A percentile compares a stretch with the other conserved stretches of the same genome.
phyloP scores from a whole-genome alignment of 176 grass and related monocot species.

The Eleusine indica region DNA sequence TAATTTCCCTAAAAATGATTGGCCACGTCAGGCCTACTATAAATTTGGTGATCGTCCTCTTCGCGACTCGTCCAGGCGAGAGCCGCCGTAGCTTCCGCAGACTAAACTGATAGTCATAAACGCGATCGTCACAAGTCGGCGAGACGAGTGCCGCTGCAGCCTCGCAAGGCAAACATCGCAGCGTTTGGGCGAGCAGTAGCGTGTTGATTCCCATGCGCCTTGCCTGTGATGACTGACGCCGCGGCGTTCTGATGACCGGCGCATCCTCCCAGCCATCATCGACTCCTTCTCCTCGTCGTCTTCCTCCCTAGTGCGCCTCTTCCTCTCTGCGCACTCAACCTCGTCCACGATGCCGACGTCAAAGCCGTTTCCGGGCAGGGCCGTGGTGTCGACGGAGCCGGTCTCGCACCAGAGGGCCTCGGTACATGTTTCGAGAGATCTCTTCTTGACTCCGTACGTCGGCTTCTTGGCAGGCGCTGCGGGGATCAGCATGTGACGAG shows the following conservation, averaged over 20 bases:
- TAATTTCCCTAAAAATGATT: too few relatives aligned
- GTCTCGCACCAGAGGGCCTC: constrained; percentile 84
- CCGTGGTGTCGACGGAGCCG: constrained; percentile 47
- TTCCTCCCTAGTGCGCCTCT: constrained; percentile 29
- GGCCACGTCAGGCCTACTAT: too few relatives aligned
- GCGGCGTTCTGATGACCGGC: constrained; percentile 5
- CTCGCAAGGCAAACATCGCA: too few relatives aligned
- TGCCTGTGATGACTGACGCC: background rate
- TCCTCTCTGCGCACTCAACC: constrained; percentile 28
- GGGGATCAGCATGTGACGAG: background rate
- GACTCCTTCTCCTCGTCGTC: background rate
- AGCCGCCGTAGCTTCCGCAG: too few relatives aligned
- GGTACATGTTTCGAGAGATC: constrained; percentile 68
- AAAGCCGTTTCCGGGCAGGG: background rate
- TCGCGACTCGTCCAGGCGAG: too few relatives aligned
- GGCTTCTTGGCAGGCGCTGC: constrained; percentile 7
- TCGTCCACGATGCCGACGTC: background rate
- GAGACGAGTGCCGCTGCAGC: too few relatives aligned
- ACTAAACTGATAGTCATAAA: too few relatives aligned
- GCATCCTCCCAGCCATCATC: background rate
- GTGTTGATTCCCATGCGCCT: too few relatives aligned
- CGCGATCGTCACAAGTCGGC: too few relatives aligned
- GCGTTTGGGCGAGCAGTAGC: too few relatives aligned
- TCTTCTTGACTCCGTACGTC: constrained; percentile 37
- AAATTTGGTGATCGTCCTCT: too few relatives aligned